Conservation (phyloP, 495 filamentous ascomycete genomes). For the Podospora pseudoanserina region DNA sequence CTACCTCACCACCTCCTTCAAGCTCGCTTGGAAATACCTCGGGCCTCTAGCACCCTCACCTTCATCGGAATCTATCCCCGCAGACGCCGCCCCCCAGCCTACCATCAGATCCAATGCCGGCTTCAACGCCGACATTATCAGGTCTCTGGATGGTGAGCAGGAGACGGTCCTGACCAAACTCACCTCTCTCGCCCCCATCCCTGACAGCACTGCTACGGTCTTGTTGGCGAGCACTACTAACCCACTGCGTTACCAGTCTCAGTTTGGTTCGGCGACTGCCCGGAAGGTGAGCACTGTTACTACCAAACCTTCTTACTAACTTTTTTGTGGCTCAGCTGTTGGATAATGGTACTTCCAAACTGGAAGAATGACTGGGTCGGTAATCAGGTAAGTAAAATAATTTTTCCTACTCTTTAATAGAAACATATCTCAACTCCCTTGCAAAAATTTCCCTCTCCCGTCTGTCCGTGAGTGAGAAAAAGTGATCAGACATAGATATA, state of each 20-base stretch:
- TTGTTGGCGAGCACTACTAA: background rate
- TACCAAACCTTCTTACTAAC: background rate
- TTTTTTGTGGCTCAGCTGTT: background rate
- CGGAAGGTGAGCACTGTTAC: background rate
- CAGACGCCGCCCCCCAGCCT: background rate
- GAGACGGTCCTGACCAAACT: background rate
- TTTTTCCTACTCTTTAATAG: background rate
- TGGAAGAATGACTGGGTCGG: background rate
- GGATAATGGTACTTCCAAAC: background rate
- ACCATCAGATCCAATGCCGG: background rate
- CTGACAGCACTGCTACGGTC: background rate
- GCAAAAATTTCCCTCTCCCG: too few relatives aligned
- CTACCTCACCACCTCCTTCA: background rate
- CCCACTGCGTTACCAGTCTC: background rate
- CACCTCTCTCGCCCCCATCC: background rate
- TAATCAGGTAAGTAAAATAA: background rate
- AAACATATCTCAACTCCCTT: background rate
- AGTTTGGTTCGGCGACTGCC: background rate
- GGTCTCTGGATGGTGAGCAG: background rate
- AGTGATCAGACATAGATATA: slow-evolving; percentile 32
- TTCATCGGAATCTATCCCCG: background rate
- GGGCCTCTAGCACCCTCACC: background rate
- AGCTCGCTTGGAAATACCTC: background rate
- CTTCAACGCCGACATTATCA: background rate
- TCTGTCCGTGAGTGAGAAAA: background rate